Conservation (phyloP, 306 rosid genomes). For the Spatholobus suberectus region DNA sequence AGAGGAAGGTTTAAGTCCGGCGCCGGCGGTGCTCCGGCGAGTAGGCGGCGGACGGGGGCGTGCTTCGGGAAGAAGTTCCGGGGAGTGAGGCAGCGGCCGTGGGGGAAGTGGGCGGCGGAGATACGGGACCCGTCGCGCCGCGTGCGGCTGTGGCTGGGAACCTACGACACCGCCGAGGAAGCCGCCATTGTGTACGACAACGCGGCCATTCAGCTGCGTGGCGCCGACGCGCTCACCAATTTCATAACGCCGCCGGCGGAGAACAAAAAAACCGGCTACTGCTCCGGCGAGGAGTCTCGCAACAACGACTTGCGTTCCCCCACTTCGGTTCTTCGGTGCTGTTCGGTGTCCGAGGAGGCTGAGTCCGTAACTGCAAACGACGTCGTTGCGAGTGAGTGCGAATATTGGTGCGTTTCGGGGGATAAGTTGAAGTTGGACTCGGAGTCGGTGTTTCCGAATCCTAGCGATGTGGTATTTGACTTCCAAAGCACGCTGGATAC, state of each 20-base stretch:
- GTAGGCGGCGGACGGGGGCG: constrained; percentile 34
- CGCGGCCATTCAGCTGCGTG: constrained; percentile 92
- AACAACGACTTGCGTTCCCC: constrained; percentile 57
- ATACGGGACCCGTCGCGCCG: constrained; percentile 84
- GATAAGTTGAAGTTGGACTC: constrained; percentile 28
- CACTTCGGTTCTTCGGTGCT: constrained; percentile 64
- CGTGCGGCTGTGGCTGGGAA: constrained; percentile 85
- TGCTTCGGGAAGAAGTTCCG: constrained; percentile 64
- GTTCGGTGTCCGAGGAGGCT: constrained; percentile 57
- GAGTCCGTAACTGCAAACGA: constrained; percentile 45
- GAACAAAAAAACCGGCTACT: neutral
- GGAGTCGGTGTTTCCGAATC: constrained; percentile 32
- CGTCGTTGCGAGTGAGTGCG: constrained; percentile 32
- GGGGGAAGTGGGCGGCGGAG: constrained; percentile 99
- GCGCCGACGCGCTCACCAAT: constrained; percentile 87
- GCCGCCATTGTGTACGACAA: constrained; percentile 93
- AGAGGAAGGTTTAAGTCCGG: constrained; percentile 9
- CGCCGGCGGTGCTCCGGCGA: constrained; percentile 6
- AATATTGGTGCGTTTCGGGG: constrained; percentile 48
- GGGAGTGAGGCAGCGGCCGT: constrained; percentile 94
- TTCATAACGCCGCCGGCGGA: constrained; percentile 54
- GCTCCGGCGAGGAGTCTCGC: constrained; percentile 29
- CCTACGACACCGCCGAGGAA: constrained; percentile 90
- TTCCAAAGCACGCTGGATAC: constrained; percentile 52
- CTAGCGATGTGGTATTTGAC: constrained; percentile 42